A percentile compares a stretch with the other conserved stretches of the same genome.
phyloP scores from a whole-genome alignment of 73 alveolate species.

The Paraurostyla sp. region DNA sequence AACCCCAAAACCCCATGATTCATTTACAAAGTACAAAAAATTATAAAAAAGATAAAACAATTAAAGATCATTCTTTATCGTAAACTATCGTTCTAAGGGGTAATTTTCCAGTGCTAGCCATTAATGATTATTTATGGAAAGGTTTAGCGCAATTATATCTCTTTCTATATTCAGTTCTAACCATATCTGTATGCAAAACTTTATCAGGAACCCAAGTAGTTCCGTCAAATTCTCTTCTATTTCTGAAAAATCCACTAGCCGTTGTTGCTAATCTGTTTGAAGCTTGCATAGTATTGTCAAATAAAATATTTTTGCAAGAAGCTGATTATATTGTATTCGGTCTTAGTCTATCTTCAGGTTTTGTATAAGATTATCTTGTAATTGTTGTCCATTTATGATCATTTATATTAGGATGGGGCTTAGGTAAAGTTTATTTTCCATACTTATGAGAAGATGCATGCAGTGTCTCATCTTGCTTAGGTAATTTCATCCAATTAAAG shows the following conservation, averaged over 20 bases:
- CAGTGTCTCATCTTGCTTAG: background rate
- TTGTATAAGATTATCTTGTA: background rate
- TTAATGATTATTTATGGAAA: constrained; percentile 41
- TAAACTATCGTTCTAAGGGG: background rate
- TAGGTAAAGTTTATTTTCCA: background rate
- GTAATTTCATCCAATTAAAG: background rate
- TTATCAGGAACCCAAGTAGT: constrained; percentile 57
- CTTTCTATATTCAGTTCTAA: constrained; percentile 62
- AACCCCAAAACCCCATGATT: no score
- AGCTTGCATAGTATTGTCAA: background rate
- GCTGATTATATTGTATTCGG: background rate
- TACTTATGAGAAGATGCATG: background rate
- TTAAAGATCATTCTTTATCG: constrained; percentile 24
- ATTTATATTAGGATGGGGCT: background rate
- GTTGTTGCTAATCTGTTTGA: background rate
- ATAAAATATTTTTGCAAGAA: background rate
- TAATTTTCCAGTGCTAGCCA: constrained; percentile 7
- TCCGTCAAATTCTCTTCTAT: constrained; percentile 45
- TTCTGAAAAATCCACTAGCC: constrained; percentile 26
- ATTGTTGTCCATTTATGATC: background rate
- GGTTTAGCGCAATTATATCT: constrained; percentile 62
- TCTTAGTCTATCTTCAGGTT: background rate
- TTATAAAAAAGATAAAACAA: no score
- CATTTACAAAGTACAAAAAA: no score
- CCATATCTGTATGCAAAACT: constrained; percentile 54